Conservation (phyloP, 192 early-diverging fungal species). For the Linnemannia zychae region DNA sequence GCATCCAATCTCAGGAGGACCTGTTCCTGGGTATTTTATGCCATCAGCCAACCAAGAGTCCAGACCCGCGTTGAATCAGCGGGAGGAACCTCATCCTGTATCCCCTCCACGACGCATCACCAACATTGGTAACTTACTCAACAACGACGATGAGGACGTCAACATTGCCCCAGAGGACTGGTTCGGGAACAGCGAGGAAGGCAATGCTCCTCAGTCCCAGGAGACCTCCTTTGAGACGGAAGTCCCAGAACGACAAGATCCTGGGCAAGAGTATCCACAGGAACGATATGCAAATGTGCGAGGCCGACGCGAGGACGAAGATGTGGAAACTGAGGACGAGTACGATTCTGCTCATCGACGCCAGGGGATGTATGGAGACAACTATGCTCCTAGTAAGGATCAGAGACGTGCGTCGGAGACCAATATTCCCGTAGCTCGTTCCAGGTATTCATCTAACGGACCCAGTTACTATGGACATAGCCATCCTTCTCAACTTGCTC, state of each 20-base stretch:
- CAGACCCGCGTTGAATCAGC: neutral
- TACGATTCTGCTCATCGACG: conserved; percentile 7
- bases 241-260: neutral
- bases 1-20: conserved; percentile 8
- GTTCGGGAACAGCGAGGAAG: conserved; percentile 40
- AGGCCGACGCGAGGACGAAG: conserved; percentile 24
- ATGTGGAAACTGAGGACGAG: conserved; percentile 43
- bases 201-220: conserved; percentile 8
- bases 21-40: conserved; percentile 30
- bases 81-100: conserved; percentile 3
- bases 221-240: conserved; percentile 18
- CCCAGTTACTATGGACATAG: conserved; percentile 23
- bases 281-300: neutral
- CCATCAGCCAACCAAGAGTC: conserved; percentile 5
- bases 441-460: conserved; percentile 6
- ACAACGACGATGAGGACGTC: conserved; percentile 53
- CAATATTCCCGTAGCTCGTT: neutral
- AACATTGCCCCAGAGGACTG: conserved; percentile 51
- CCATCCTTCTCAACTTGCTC: conserved; percentile 1
- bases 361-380: neutral
- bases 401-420: conserved; percentile 30
- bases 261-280: neutral
- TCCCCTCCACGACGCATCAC: conserved; percentile 46
- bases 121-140: conserved; percentile 53
- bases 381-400: neutral